Base-by-base conservation (phyloP, 106 monocot genomes). In the Dioscorea alata region DNA sequence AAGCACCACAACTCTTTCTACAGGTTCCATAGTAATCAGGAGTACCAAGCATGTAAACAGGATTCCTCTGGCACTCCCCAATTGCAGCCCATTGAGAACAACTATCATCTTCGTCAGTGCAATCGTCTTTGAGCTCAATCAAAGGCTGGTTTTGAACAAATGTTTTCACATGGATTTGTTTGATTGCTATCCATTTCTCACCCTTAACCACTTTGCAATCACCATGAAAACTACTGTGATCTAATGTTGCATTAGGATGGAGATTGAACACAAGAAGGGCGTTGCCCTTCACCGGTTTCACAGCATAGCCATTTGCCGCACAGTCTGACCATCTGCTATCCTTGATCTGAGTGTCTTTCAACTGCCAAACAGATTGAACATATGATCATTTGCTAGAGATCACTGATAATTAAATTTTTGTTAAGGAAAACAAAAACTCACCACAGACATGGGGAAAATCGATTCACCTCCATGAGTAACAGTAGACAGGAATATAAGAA, bases 11-110 rank as follows among this genome's bases (percentile, higher is more conserved):
- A 63, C 92, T 92, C 82, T 85, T 92, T 56, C 85, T 82, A 56
- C 88, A 92, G 12, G 85, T 50, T 56, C 91, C 91, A 69, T 82
- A 92, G 61, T 92, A 92, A 70, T 88, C 91, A 13, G 88, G 66
- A 31, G 61, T 85, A 12, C 91, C 88, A 60, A 85, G 59, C 92
- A 92, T 88, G 68, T 72, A 88, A 13, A 85, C 71, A 4, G 78
- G 71, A 61, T 92, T 92, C 49, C 74, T 80, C 31, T 81, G 71
- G 66, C 92, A 92, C 63, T 92, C 92, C 2, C 88, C 92, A 12
- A 8, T 67, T 23, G 80, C 85, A 48, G 92, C 92, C 92, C 92
- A 92, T 2, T 62, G 32, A 10, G 52, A 20, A 52, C 92, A 92
- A 12, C 71, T 83, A 10, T 80, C 76, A 59, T 85, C 88, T 66